A percentile compares a stretch with the other conserved stretches of the same genome.
Conservation (phyloP, 805 yeast species). For the Myxozyma lipomycoides region DNA sequence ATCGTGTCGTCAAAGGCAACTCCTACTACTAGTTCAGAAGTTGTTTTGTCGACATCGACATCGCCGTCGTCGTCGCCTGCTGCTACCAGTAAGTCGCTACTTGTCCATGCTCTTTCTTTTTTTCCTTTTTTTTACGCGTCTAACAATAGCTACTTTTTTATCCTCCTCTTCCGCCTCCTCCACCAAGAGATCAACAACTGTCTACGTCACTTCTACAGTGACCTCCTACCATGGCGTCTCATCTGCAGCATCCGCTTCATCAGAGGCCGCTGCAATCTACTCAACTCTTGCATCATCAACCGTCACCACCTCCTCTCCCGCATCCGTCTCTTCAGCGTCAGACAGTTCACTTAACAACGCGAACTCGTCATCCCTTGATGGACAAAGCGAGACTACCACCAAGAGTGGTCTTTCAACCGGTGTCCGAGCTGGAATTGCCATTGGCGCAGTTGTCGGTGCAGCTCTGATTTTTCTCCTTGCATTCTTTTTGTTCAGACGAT, state of each 20-base stretch:
- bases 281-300: neutral
- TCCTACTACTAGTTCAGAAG: neutral
- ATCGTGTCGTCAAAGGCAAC: neutral
- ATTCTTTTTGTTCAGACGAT: slow-evolving; percentile 20
- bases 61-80: too few relatives aligned
- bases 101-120: too few relatives aligned
- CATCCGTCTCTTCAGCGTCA: slow-evolving; percentile 41
- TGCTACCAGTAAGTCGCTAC: neutral
- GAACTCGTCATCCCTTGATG: slow-evolving; percentile 88
- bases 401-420: slow-evolving; percentile 20
- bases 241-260: slow-evolving; percentile 1
- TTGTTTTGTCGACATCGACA: too few relatives aligned
- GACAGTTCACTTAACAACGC: slow-evolving; percentile 89
- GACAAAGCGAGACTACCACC: slow-evolving; percentile 35
- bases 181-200: neutral
- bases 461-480: slow-evolving; percentile 10
- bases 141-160: too few relatives aligned
- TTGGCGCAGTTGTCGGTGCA: slow-evolving; percentile 22
- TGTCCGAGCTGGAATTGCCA: slow-evolving; percentile 26
- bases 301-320: slow-evolving; percentile 1
- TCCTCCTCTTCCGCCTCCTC: too few relatives aligned
- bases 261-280: slow-evolving; percentile 1
- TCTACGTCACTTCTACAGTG: slow-evolving; percentile 1
- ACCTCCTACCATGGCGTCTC: neutral
- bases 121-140: too few relatives aligned